Percentiles rank a stretch among this genome's conserved stretches.
These are phyloP conservation scores for Dioscorea zingiberensis DNA, from an alignment of 106 monocot genomes.

Conservation along the genomic window DNA sequence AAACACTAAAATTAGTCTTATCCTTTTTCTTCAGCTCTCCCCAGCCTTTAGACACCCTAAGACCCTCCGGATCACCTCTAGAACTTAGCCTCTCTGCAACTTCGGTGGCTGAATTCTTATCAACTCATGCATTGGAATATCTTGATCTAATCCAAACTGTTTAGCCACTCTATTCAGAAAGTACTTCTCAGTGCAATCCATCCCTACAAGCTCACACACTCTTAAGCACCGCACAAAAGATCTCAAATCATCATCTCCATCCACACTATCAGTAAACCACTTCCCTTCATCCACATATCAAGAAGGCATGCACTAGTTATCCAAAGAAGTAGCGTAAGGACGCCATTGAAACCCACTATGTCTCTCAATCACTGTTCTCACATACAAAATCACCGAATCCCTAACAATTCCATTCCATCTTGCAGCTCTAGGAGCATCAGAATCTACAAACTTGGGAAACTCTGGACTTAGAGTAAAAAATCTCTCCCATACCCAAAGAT, in stretches of 20 bases:
- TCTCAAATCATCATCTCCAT: conserved; percentile 26
- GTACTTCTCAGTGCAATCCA: conserved; percentile 61
- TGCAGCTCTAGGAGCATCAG: conserved; percentile 36
- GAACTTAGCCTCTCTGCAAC: too few species aligned
- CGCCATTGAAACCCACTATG: conserved; percentile 45
- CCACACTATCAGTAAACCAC: conserved; percentile 19
- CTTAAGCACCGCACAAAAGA: conserved; percentile 38
- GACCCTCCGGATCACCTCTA: too few species aligned
- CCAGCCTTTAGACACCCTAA: too few species aligned
- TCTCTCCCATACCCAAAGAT: conserved; percentile 75
- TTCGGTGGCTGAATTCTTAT: conserved; percentile 25
- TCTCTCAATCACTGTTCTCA: conserved; percentile 25
- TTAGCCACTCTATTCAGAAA: conserved; percentile 52
- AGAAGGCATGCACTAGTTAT: too few species aligned
- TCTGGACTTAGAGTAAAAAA: too few species aligned
- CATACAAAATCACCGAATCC: conserved; percentile 20
- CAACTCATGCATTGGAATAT: conserved; percentile 34
- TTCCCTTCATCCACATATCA: conserved; percentile 23
- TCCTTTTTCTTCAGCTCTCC: too few species aligned
- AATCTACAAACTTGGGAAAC: conserved; percentile 2
- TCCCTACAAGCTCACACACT: conserved; percentile 37
- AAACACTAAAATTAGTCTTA: too few species aligned
- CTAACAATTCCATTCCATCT: conserved; percentile 54
- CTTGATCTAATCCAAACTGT: conserved; percentile 84
- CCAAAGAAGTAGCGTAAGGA: conserved; percentile 42